Evolutionary conservation across 108 stramenopile species (phyloP).

Genomic region (Cyclotella cryptica): DNA sequence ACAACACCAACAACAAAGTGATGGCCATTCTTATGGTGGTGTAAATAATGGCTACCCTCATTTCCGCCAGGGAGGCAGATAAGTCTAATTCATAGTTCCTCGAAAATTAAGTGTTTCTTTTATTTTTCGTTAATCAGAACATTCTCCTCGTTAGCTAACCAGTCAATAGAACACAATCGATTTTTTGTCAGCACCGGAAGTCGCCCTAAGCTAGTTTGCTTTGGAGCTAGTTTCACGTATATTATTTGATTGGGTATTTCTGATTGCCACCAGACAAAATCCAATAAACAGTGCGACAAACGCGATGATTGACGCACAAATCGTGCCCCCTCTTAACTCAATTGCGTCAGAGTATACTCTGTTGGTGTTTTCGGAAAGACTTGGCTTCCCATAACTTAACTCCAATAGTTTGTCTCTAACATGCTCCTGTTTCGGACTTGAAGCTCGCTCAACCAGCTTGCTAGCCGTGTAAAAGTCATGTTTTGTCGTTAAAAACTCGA

Average conservation of each 20-base stretch:
- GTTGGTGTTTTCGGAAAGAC: neutral
- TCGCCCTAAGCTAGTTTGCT: too few species aligned
- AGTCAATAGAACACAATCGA: too few species aligned
- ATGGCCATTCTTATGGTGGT: constrained; percentile 21
- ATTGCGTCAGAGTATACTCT: neutral
- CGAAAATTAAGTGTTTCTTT: too few species aligned
- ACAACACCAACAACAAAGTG: constrained; percentile 33
- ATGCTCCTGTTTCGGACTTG: neutral
- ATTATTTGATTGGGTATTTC: too few species aligned
- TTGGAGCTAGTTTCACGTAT: too few species aligned
- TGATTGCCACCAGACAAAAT: too few species aligned
- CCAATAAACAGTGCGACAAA: too few species aligned
- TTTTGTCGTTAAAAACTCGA: constrained; percentile 62
- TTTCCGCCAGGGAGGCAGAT: neutral
- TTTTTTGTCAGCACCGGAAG: too few species aligned
- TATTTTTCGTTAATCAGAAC: too few species aligned
- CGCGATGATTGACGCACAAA: constrained; percentile 24
- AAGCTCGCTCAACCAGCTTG: constrained; percentile 64
- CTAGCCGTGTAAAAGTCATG: constrained; percentile 82
- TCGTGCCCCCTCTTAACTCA: constrained; percentile 23
- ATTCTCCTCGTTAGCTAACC: too few species aligned
- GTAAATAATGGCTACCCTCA: constrained; percentile 8
- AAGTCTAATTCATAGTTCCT: constrained; percentile 5
- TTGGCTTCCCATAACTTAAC: constrained; percentile 42
- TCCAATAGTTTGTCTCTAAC: constrained; percentile 27